phyloP scores from a whole-genome alignment of 495 filamentous ascomycete species.

The Beverwykella pulmonaria region DNA sequence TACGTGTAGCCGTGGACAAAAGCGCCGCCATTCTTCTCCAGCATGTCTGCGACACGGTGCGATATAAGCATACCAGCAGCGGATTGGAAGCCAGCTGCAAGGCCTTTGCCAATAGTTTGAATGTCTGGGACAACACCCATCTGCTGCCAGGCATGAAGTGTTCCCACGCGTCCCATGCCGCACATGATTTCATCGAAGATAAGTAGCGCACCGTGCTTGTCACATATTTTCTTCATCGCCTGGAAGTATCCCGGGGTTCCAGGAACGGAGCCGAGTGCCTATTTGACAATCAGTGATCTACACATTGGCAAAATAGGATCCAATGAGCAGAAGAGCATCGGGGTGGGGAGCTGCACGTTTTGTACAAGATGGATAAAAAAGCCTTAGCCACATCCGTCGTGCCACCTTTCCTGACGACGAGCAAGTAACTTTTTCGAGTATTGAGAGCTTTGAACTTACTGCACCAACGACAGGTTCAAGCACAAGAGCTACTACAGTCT shows the following conservation, averaged over 20 bases:
- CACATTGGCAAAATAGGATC: background rate
- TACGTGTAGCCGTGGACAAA: conserved; percentile 48
- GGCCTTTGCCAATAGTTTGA: conserved; percentile 48
- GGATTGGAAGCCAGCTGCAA: conserved; percentile 33
- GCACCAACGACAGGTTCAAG: conserved; percentile 71
- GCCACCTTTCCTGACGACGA: background rate
- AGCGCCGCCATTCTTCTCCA: conserved; percentile 22
- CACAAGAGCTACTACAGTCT: conserved; percentile 75
- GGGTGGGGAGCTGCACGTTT: background rate
- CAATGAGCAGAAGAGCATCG: background rate
- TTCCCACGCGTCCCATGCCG: conserved; percentile 52
- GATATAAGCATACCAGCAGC: conserved; percentile 33
- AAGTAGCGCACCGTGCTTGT: conserved; percentile 66
- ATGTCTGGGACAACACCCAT: conserved; percentile 50
- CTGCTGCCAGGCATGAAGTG: conserved; percentile 49
- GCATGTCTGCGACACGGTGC: conserved; percentile 25
- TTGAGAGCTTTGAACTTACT: conserved; percentile 29
- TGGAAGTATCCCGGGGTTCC: conserved; percentile 65
- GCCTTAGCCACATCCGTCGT: background rate
- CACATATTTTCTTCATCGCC: conserved; percentile 64
- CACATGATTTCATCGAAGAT: conserved; percentile 82
- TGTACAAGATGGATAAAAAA: background rate
- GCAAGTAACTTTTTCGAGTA: background rate
- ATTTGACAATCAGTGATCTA: background rate
- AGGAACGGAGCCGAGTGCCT: conserved; percentile 67